phyloP scores from a whole-genome alignment of 2,329 filamentous ascomycete species.

The Fusarium tricinctum region DNA sequence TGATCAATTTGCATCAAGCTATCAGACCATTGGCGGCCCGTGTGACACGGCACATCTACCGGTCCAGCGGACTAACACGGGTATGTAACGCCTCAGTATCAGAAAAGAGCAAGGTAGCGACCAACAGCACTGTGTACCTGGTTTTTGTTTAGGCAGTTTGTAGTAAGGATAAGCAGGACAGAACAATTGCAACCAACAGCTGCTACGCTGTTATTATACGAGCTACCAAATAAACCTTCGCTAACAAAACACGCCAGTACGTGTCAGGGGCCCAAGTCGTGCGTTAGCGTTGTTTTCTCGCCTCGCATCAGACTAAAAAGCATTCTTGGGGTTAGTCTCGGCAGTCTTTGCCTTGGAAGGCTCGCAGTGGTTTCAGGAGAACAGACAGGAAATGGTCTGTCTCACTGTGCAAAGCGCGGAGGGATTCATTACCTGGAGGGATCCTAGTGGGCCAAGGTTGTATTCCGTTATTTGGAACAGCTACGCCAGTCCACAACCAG shows the following conservation, averaged over 20 bases:
- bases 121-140: neutral
- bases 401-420: slow-evolving; percentile 1
- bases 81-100: neutral
- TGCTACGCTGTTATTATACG: neutral
- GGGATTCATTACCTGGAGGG: neutral
- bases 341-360: neutral
- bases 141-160: slow-evolving; percentile 12
- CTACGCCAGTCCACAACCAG: slow-evolving; percentile 2
- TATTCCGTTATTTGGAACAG: slow-evolving; percentile 19
- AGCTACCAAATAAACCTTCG: slow-evolving; percentile 1
- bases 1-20: neutral
- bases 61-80: neutral
- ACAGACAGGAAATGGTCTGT: neutral
- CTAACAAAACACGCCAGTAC: slow-evolving; percentile 1
- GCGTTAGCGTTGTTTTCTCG: slow-evolving; percentile 28
- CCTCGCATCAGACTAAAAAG: slow-evolving; percentile 11
- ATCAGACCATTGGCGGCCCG: neutral
- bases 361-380: slow-evolving; percentile 12
- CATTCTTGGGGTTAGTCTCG: slow-evolving; percentile 7
- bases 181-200: slow-evolving; percentile 1
- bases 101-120: too few relatives aligned
- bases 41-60: neutral
- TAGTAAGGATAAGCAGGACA: slow-evolving; percentile 19
- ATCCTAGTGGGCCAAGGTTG: slow-evolving; percentile 20
- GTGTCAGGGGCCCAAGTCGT: slow-evolving; percentile 5